phyloP scores from a whole-genome alignment of 108 stramenopile species.

The Pseudonitzschia multiseries region DNA sequence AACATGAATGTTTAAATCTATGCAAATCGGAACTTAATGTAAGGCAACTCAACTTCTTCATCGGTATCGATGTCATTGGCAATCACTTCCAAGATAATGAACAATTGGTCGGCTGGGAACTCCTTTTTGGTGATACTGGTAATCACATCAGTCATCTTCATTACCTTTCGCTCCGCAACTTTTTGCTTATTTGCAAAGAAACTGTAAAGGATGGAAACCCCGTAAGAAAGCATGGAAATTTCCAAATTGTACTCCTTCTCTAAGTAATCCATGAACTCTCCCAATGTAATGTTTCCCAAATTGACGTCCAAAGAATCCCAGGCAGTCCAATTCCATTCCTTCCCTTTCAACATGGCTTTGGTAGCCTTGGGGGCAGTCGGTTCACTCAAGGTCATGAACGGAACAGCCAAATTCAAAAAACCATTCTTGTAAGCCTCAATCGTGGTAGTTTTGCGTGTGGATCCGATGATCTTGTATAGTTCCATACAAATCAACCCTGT shows the following conservation, averaged over 20 bases:
- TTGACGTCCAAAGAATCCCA: constrained; percentile 97
- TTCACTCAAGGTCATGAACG: constrained; percentile 96
- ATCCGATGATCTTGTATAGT: constrained; percentile 94
- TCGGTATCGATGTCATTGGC: constrained; percentile 88
- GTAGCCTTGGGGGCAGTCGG: constrained; percentile 89
- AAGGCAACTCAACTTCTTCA: constrained; percentile 94
- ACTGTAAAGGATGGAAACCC: constrained; percentile 94
- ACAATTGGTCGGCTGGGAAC: constrained; percentile 85
- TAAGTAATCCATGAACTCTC: constrained; percentile 90
- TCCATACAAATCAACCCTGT: constrained; percentile 97
- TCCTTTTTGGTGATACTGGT: constrained; percentile 89
- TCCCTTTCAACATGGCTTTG: constrained; percentile 79
- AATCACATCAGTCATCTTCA: constrained; percentile 91
- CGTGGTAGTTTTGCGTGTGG: constrained; percentile 82
- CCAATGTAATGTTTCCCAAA: constrained; percentile 84
- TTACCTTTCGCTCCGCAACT: constrained; percentile 90
- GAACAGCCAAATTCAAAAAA: constrained; percentile 94
- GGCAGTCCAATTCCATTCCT: constrained; percentile 95
- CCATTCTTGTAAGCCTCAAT: constrained; percentile 95
- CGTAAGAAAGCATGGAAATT: constrained; percentile 95
- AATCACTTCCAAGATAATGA: constrained; percentile 90
- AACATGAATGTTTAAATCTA: no score
- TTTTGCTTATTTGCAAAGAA: constrained; percentile 98
- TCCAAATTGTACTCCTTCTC: constrained; percentile 94
- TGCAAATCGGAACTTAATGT: constrained; percentile 81